Conservation (phyloP, 306 rosid species). For the Quercus berberidifolia region DNA sequence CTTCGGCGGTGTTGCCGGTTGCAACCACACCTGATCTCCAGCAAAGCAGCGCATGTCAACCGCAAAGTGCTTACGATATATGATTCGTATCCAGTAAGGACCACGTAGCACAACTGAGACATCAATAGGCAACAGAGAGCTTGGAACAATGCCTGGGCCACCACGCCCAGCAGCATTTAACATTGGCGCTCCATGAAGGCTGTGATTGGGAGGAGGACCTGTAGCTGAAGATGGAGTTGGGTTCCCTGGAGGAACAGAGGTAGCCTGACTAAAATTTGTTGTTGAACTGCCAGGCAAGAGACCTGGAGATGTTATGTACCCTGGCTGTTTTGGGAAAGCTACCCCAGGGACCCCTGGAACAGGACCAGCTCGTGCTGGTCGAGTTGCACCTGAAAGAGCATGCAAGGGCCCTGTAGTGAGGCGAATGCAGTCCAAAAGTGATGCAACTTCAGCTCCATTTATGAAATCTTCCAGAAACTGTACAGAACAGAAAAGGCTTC, state of each 20-base stretch:
- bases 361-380: conserved; percentile 98
- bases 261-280: conserved; percentile 47
- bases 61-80: conserved; percentile 89
- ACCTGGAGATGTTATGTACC: conserved; percentile 64
- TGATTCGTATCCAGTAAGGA: conserved; percentile 95
- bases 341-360: conserved; percentile 69
- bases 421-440: conserved; percentile 97
- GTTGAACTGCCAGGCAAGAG: conserved; percentile 57
- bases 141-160: conserved; percentile 97
- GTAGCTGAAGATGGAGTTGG: conserved; percentile 41
- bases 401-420: conserved; percentile 98
- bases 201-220: conserved; percentile 57
- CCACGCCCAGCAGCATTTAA: conserved; percentile 93
- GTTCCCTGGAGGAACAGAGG: conserved; percentile 54
- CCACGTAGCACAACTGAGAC: conserved; percentile 99
- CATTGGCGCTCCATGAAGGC: conserved; percentile 69
- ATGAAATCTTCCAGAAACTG: conserved; percentile 99
- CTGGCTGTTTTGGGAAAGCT: conserved; percentile 70
- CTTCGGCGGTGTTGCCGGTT: conserved; percentile 98
- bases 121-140: conserved; percentile 96
- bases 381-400: conserved; percentile 97
- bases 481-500: conserved; percentile 19
- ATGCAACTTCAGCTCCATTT: conserved; percentile 97
- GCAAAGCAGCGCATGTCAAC: conserved; percentile 99
- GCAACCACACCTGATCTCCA: conserved; percentile 99